These are phyloP conservation scores for Aspergillus sergii DNA, from an alignment of 2,329 filamentous ascomycete species.

Conservation along the genomic window DNA sequence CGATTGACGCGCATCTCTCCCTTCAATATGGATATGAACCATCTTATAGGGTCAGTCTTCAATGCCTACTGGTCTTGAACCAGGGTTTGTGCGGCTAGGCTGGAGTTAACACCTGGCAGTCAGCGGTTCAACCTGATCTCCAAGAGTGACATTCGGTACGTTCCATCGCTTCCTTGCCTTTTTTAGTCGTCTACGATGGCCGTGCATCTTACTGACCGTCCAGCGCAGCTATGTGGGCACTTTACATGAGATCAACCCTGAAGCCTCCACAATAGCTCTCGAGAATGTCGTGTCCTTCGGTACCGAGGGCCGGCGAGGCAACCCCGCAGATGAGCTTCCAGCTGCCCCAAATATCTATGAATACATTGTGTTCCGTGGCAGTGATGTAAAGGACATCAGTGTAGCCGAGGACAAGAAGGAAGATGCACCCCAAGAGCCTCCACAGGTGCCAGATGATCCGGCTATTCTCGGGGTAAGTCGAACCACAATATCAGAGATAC, in stretches of 20 bases:
- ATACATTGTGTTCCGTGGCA: slow-evolving; percentile 97
- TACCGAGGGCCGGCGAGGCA: slow-evolving; percentile 83
- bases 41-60: slow-evolving; percentile 50
- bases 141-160: slow-evolving; percentile 94
- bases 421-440: slow-evolving; percentile 72
- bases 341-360: slow-evolving; percentile 90
- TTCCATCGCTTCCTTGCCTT: background rate
- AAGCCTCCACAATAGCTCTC: slow-evolving; percentile 92
- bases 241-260: slow-evolving; percentile 96
- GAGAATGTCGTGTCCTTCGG: slow-evolving; percentile 95
- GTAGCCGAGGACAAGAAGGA: slow-evolving; percentile 80
- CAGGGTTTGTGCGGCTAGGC: slow-evolving; percentile 38
- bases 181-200: background rate
- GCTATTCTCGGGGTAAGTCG: slow-evolving; percentile 93
- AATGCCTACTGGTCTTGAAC: slow-evolving; percentile 32
- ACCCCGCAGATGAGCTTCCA: slow-evolving; percentile 78
- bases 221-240: slow-evolving; percentile 82
- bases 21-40: slow-evolving; percentile 52
- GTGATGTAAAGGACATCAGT: slow-evolving; percentile 96
- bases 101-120: slow-evolving; percentile 54
- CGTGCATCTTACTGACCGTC: slow-evolving; percentile 36
- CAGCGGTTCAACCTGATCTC: slow-evolving; percentile 96
- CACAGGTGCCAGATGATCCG: slow-evolving; percentile 86
- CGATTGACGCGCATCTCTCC: slow-evolving; percentile 35
- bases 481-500: background rate